Base-by-base conservation (phyloP, 2,329 filamentous ascomycete genomes). In the Fusarium sororula region DNA sequence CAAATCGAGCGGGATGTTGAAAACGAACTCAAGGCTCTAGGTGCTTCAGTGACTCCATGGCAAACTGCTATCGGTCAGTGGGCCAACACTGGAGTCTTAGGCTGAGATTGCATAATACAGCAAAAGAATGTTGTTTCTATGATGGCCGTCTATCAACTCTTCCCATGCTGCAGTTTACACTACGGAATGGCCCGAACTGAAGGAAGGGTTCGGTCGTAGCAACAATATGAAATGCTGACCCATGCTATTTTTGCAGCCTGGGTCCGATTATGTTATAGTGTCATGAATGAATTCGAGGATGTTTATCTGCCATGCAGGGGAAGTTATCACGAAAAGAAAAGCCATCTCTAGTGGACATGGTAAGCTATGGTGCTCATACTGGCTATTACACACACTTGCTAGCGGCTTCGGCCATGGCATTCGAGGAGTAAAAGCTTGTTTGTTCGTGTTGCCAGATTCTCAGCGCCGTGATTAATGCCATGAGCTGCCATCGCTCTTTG, bases 1-100 rank as follows among this genome's bases (percentile, higher is more conserved):
- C 12, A 70, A 37, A 64, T 66, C 35, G 68, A 70, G 32, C 20
- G 30, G 28, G 50, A 24, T 24, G 48, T 70, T 24, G 66, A 70
- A 30, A 47, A 39, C 22, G 39, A 48, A 28, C 55, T 70, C 22
- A 55, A n/a, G 37, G 38, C 20, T n/a, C 42, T 61, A 13, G 61
- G 66, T 47, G 55, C 50, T 26, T 57, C 41, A 8, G 41, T 71
- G 24, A 37, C 45, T 32, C 38, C 55, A 17, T 71, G 50, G 55
- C 42, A 61, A 63, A 61, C 35, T 39, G 42, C 55, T 14, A 28
- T 61, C 26, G n/a, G 35, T 26, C 37, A 48, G 14, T 63, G 61
- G 61, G 45, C 37, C 17, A 32, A 48, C 14, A 63, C 35, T 30
- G 55, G 41, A 32, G 54, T 41, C 41, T 48, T 63, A 20, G 60